phyloP scores from a whole-genome alignment of 257 asterid genomes.

The Solanum chmielewskii region DNA sequence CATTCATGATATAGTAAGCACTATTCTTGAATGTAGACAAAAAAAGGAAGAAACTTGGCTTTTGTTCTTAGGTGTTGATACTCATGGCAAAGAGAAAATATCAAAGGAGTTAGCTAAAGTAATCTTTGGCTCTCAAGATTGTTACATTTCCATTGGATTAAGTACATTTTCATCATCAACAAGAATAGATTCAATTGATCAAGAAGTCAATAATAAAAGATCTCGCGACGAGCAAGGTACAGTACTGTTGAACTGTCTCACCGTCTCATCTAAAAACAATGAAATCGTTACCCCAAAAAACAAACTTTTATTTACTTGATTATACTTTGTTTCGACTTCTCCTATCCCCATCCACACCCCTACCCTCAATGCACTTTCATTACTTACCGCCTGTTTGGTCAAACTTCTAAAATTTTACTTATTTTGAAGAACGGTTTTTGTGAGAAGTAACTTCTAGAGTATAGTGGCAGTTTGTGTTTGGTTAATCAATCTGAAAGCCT shows the following conservation, averaged over 20 bases:
- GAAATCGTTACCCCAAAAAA: not conserved
- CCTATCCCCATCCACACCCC: not conserved
- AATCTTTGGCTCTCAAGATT: conserved; percentile 53
- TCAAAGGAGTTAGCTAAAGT: conserved; percentile 53
- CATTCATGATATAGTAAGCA: conserved; percentile 29
- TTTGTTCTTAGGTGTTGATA: conserved; percentile 54
- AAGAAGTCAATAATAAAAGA: conserved; percentile 47
- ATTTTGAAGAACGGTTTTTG: not conserved
- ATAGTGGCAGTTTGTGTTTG: not conserved
- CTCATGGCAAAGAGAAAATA: conserved; percentile 48
- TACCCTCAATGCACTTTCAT: not conserved
- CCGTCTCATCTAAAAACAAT: not conserved
- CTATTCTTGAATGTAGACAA: conserved; percentile 42
- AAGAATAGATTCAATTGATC: conserved; percentile 13
- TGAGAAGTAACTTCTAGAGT: not conserved
- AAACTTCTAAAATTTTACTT: not conserved
- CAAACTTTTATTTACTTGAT: not conserved
- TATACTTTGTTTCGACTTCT: not conserved
- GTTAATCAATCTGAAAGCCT: not conserved
- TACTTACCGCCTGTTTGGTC: not conserved
- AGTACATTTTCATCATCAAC: conserved; percentile 34
- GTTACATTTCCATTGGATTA: conserved; percentile 25
- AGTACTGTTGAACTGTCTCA: not conserved
- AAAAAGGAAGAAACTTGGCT: conserved; percentile 46
- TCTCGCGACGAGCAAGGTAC: conserved; percentile 39